Conservation (phyloP, 2,329 filamentous ascomycete genomes). For the Xylariomycetidae sp. region DNA sequence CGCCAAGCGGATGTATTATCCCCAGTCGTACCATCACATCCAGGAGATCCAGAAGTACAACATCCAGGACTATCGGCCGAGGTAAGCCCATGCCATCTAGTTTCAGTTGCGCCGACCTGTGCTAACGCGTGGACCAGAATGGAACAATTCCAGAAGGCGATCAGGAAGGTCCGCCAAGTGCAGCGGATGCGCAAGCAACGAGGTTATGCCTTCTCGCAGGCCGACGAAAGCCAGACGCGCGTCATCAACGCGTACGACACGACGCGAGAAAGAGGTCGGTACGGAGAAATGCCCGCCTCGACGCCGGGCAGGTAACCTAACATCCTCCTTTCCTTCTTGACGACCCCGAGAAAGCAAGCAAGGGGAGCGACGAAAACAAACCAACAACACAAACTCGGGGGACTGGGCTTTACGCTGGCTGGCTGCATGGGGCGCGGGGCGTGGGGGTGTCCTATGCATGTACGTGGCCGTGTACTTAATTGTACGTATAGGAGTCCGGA, state of each 20-base stretch:
- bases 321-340: too few species aligned
- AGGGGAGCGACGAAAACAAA: too few species aligned
- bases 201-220: constrained; percentile 96
- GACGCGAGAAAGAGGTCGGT: constrained; percentile 81
- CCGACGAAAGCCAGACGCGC: constrained; percentile 90
- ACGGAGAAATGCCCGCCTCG: constrained; percentile 78
- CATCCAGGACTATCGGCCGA: constrained; percentile 94
- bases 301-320: constrained; percentile 21
- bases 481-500: too few species aligned
- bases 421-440: too few species aligned
- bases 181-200: constrained; percentile 99
- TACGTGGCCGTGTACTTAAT: too few species aligned
- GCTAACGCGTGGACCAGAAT: constrained; percentile 52
- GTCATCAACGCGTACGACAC: constrained; percentile 98
- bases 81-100: constrained; percentile 48
- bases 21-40: constrained; percentile 94
- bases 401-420: too few species aligned
- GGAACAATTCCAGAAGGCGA: constrained; percentile 99
- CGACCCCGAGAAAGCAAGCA: too few species aligned
- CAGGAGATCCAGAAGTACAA: constrained; percentile 99
- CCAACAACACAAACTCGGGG: too few species aligned
- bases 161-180: constrained; percentile 95
- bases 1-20: constrained; percentile 91
- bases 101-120: too few species aligned
- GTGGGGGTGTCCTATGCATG: too few species aligned